phyloP scores from a whole-genome alignment of 2,329 filamentous ascomycete species.

The Herpotrichia juniperi region DNA sequence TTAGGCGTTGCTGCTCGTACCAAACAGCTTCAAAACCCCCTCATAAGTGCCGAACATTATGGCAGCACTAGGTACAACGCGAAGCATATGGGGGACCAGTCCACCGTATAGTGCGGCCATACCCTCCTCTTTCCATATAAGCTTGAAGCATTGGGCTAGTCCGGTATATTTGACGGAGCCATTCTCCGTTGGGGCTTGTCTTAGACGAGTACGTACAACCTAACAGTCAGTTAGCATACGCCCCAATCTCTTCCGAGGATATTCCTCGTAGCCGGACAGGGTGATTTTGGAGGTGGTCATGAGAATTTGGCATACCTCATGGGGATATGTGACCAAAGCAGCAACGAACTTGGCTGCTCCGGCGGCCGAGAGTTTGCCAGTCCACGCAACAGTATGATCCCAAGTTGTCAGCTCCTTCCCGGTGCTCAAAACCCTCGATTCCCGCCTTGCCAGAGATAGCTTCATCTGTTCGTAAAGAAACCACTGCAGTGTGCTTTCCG shows the following conservation, averaged over 20 bases:
- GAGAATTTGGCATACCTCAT: constrained; percentile 68
- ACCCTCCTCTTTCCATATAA: constrained; percentile 88
- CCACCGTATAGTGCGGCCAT: constrained; percentile 87
- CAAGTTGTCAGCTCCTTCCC: constrained; percentile 70
- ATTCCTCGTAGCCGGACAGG: neutral
- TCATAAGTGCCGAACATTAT: constrained; percentile 94
- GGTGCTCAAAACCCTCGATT: constrained; percentile 59
- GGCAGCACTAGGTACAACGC: constrained; percentile 88
- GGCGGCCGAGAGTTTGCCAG: constrained; percentile 78
- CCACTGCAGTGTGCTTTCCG: constrained; percentile 91
- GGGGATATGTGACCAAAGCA: constrained; percentile 85
- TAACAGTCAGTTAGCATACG: constrained; percentile 34
- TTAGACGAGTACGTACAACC: constrained; percentile 82
- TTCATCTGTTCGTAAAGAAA: constrained; percentile 95
- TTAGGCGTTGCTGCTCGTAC: constrained; percentile 51
- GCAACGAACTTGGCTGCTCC: constrained; percentile 87
- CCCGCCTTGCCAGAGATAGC: constrained; percentile 68
- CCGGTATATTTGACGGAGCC: constrained; percentile 85
- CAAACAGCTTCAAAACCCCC: constrained; percentile 55
- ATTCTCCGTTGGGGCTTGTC: constrained; percentile 78
- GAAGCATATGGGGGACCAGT: constrained; percentile 86
- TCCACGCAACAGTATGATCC: constrained; percentile 79
- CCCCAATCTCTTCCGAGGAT: neutral
- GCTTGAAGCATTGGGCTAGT: constrained; percentile 83
- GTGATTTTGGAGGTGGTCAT: neutral